Evolutionary conservation across 1,284 basidiomycete genomes (phyloP), one percentile per base, ranked within the genome.

Genomic region (Takashimella koratensis): DNA sequence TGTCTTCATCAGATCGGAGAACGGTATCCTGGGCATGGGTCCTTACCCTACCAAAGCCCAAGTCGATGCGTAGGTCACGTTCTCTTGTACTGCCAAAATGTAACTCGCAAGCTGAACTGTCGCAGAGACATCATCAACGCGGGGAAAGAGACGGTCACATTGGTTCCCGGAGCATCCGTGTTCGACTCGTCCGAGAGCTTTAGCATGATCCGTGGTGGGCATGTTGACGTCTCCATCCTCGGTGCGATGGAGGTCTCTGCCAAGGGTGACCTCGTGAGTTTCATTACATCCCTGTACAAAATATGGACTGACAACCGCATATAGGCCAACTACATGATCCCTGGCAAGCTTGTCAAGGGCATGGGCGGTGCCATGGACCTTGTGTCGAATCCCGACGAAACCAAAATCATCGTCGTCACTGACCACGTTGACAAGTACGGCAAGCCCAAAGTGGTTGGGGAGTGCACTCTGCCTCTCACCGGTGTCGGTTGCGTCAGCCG

Each of bases 341-440:
- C 93, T 13, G 90, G 90, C 26, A 92, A 94, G 77, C 82, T 92
- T 68, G 83, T 91, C 49, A 90, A 89, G 80, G 87, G 88, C 47
- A 93, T 96, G 72, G 93, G 93, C 25, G 93, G 94, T 53, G 92
- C 93, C 1, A 96, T 96, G 91, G 92, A 95, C 70, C 84, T 94
- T 49, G 90, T 94, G 52, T 92, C 90, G 44, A 93, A 92, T 76
- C 91, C 90, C 2, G 89, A 92, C 71, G 84, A 86, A 77, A 94
- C 59, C 46, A 90, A 87, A 75, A 62, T 74, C 46, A 61, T 60
- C 21, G 48, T 57, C 11, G 47, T 50, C 41, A 58, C 57, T 39
- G 51, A 52, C 53, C 57, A 58, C 44, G 88, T 90, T 81, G 90
- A 96, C 68, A 96, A 93, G 78, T 85, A 90, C 68, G 93, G 92